These are phyloP conservation scores for Colletotrichum chlorophyti DNA, from an alignment of 2,329 filamentous ascomycete species.

Conservation along the genomic window DNA sequence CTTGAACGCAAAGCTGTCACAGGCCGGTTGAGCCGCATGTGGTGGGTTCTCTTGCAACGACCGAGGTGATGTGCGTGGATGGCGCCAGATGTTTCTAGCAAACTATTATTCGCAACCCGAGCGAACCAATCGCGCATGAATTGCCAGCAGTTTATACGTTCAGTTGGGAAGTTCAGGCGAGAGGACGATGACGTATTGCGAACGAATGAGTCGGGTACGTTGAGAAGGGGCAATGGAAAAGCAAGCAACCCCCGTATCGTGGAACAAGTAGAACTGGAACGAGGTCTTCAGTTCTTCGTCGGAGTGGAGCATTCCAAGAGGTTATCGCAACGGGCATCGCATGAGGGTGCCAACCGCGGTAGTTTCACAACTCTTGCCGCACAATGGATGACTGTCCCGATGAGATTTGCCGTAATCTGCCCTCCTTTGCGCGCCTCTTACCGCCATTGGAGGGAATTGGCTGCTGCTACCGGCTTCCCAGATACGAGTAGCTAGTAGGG, in stretches of 20 bases:
- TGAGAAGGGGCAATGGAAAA: not conserved
- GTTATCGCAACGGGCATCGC: not conserved
- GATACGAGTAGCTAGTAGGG: not conserved
- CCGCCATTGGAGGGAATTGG: not conserved
- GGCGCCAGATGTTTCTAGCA: too few relatives aligned
- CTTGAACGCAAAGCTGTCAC: too few relatives aligned
- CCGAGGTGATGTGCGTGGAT: too few relatives aligned
- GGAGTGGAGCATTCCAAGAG: not conserved
- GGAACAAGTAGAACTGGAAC: not conserved
- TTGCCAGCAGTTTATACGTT: too few relatives aligned
- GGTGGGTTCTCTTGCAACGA: too few relatives aligned
- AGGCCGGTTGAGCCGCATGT: too few relatives aligned
- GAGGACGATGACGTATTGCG: slow-evolving; percentile 9
- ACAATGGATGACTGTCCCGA: slow-evolving; percentile 3
- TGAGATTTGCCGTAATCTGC: not conserved
- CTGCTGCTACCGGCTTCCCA: not conserved
- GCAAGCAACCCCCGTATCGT: not conserved
- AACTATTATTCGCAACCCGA: too few relatives aligned
- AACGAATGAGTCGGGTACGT: not conserved
- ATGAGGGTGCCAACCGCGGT: slow-evolving; percentile 6
- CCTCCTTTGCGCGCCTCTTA: not conserved
- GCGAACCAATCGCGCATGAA: too few relatives aligned
- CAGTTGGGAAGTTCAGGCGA: not conserved
- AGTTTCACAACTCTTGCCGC: slow-evolving; percentile 14
- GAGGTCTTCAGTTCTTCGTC: not conserved